phyloP scores from a whole-genome alignment of 768 basidiomycete genomes.

The Exidia glandulosa region DNA sequence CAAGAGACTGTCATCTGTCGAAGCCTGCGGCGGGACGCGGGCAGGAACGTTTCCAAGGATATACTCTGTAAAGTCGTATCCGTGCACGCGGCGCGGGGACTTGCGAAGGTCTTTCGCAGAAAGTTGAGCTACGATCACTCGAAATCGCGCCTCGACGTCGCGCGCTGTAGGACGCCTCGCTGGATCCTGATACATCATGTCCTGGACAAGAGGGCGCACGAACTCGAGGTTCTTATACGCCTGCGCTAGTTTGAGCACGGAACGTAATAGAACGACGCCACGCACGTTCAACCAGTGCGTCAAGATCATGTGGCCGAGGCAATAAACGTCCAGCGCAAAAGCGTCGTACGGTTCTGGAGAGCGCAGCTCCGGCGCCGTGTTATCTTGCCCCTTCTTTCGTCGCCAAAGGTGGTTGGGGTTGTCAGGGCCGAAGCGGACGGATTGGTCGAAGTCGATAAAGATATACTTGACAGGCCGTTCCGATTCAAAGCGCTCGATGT shows the following conservation, averaged over 20 bases:
- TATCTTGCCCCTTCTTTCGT: background rate
- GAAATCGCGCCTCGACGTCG: constrained; percentile 9
- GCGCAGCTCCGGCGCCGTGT: background rate
- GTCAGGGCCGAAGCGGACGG: background rate
- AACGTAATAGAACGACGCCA: no score
- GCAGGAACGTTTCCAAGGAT: no score
- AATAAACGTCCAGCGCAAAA: background rate
- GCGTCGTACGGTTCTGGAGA: background rate
- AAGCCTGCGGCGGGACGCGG: no score
- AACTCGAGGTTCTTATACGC: constrained; percentile 13
- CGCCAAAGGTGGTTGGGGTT: background rate
- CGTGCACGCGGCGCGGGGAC: no score
- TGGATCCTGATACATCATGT: constrained; percentile 18
- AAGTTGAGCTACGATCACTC: background rate
- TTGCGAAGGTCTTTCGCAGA: background rate
- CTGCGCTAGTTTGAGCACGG: constrained; percentile 9
- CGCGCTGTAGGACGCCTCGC: constrained; percentile 14
- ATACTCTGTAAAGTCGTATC: no score
- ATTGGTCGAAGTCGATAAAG: background rate
- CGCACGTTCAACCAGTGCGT: background rate
- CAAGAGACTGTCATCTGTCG: no score
- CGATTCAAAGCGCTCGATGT: background rate
- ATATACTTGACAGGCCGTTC: background rate
- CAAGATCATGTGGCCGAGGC: background rate
- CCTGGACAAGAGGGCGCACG: constrained; percentile 13